Evolutionary conservation across 2,329 filamentous ascomycete species (phyloP).

Genomic region (Thyridium curvatum): DNA sequence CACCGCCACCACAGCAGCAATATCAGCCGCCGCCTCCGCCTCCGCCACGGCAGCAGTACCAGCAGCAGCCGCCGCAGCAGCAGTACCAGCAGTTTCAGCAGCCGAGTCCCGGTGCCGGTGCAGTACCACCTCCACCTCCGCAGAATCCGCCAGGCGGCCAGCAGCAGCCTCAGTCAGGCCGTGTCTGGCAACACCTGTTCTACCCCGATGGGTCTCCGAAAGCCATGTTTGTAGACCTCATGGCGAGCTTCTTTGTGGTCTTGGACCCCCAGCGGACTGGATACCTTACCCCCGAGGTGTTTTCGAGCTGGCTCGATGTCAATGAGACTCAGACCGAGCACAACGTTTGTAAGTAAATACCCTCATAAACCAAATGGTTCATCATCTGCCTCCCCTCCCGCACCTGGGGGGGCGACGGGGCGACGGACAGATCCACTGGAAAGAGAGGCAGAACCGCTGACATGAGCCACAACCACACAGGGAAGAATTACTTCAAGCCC

Average conservation of each 20-base stretch:
- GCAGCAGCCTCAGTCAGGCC: too few relatives aligned
- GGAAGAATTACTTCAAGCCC: conserved; percentile 9
- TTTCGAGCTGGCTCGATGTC: conserved; percentile 11
- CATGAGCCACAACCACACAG: conserved; percentile 2
- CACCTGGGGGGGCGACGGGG: not conserved
- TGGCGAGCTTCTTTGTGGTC: conserved; percentile 8
- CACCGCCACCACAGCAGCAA: not conserved
- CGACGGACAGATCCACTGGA: not conserved
- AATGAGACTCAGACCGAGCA: conserved; percentile 7
- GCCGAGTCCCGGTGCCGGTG: too few relatives aligned
- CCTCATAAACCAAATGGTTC: too few relatives aligned
- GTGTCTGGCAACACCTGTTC: conserved; percentile 7
- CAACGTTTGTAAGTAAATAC: conserved; percentile 9
- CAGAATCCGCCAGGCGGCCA: too few relatives aligned
- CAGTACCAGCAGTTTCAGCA: too few relatives aligned
- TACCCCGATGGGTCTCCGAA: conserved; percentile 10
- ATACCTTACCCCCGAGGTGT: conserved; percentile 9
- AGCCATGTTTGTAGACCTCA: conserved; percentile 8
- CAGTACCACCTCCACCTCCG: too few relatives aligned
- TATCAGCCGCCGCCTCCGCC: conserved; percentile 1
- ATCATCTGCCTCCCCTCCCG: too few relatives aligned
- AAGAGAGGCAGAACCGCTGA: too few relatives aligned
- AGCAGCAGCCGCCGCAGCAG: too few relatives aligned
- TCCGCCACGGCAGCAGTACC: not conserved
- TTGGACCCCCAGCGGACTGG: conserved; percentile 10